Conservation (phyloP, 2,329 filamentous ascomycete species). For the Fusarium annulatum region DNA sequence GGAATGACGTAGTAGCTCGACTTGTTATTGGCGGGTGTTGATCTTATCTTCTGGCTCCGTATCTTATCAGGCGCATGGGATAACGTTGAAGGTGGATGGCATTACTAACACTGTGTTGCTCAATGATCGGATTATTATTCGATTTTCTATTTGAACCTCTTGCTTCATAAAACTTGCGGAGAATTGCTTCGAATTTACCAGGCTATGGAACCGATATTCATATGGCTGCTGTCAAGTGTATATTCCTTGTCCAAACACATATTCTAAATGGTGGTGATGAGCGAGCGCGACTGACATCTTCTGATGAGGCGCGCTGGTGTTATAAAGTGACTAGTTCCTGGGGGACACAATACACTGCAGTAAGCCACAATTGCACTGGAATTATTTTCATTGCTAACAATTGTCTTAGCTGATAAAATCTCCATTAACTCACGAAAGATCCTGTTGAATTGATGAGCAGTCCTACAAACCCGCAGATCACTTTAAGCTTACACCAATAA, state of each 20-base stretch:
- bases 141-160: accelerated
- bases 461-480: background rate
- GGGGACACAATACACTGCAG: too few species aligned
- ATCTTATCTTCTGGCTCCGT: background rate
- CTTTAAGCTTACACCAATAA: background rate
- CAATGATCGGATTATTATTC: background rate
- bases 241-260: background rate
- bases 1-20: background rate
- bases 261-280: background rate
- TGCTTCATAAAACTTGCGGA: background rate
- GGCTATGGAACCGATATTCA: background rate
- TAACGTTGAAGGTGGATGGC: background rate
- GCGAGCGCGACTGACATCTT: too few species aligned
- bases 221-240: background rate
- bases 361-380: too few species aligned
- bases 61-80: background rate
- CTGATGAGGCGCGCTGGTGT: too few species aligned
- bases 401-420: too few species aligned
- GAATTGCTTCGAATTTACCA: background rate
- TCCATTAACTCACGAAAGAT: background rate
- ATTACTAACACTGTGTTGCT: background rate
- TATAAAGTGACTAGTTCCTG: too few species aligned
- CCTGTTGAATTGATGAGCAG: accelerated
- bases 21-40: background rate
- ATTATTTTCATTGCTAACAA: too few species aligned